A percentile compares a stretch with the other conserved stretches of the same genome.
Evolutionary conservation across 2,329 filamentous ascomycete genomes (phyloP).

Genomic region (Geosmithia putterillii): DNA sequence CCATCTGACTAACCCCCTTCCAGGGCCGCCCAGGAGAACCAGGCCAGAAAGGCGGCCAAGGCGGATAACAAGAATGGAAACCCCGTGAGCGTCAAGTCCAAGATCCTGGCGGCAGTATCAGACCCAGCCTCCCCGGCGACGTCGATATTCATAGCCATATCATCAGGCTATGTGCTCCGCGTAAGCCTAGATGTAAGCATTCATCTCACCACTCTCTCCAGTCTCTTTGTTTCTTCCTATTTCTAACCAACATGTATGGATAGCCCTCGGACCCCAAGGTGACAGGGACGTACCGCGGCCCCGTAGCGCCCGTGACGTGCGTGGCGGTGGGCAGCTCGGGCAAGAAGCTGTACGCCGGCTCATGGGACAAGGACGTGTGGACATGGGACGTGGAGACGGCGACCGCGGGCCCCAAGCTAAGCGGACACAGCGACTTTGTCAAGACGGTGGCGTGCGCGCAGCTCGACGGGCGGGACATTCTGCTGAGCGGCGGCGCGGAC

Average conservation of each 20-base stretch:
- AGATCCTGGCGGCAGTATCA: slow-evolving; percentile 62
- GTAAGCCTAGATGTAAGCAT: slow-evolving; percentile 58
- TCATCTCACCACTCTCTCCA: background rate
- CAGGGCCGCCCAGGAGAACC: slow-evolving; percentile 36
- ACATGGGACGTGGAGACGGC: slow-evolving; percentile 60
- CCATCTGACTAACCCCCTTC: background rate
- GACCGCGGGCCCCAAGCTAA: slow-evolving; percentile 44
- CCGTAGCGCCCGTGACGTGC: slow-evolving; percentile 68
- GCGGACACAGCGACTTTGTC: slow-evolving; percentile 83
- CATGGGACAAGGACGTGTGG: slow-evolving; percentile 91
- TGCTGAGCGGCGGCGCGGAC: slow-evolving; percentile 68
- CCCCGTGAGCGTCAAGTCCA: slow-evolving; percentile 71
- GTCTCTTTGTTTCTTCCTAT: background rate
- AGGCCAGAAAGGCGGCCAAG: slow-evolving; percentile 55
- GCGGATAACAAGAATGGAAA: slow-evolving; percentile 67
- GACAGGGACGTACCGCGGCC: slow-evolving; percentile 52
- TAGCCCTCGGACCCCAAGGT: slow-evolving; percentile 17
- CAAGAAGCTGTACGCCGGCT: slow-evolving; percentile 66
- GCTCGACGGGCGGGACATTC: slow-evolving; percentile 46
- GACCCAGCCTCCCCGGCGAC: slow-evolving; percentile 50
- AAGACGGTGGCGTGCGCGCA: slow-evolving; percentile 60
- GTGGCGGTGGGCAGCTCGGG: slow-evolving; percentile 52
- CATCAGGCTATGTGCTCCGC: slow-evolving; percentile 65
- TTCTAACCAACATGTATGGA: background rate
- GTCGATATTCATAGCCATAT: slow-evolving; percentile 71